Percentiles rank a stretch among this genome's conserved stretches.
Conservation (phyloP, 768 basidiomycete genomes). For the Podaxis mareebaensis region DNA sequence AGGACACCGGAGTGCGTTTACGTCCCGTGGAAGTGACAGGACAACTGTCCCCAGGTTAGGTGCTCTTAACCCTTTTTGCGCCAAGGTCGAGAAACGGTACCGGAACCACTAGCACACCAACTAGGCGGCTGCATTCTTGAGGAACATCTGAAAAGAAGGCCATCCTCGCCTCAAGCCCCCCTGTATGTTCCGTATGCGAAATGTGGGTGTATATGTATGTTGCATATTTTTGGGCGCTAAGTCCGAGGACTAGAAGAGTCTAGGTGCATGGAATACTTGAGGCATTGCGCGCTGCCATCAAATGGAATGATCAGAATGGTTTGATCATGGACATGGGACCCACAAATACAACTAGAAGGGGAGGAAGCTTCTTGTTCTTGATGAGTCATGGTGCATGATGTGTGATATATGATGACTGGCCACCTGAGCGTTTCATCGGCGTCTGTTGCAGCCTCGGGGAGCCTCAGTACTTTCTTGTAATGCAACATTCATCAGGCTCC, state of each 20-base stretch:
- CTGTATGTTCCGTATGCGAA: neutral
- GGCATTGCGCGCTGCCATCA: neutral
- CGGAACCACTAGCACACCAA: neutral
- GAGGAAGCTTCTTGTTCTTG: neutral
- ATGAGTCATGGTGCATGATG: too few relatives aligned
- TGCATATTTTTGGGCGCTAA: neutral
- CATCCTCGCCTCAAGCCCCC: neutral
- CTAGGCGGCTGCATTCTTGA: neutral
- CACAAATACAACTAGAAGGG: neutral
- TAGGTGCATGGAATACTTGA: neutral
- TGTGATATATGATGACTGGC: neutral
- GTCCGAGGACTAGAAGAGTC: neutral
- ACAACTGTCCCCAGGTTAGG: neutral
- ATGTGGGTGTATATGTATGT: conserved; percentile 7
- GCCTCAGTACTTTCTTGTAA: too few relatives aligned
- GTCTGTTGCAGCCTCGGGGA: neutral
- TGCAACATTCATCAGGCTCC: neutral
- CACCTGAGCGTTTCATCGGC: neutral
- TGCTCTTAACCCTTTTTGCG: neutral
- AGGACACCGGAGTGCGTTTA: neutral
- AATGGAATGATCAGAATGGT: too few relatives aligned
- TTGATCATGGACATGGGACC: neutral
- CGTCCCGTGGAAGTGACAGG: neutral
- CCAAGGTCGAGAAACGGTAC: neutral
- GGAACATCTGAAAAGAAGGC: neutral